Percentiles rank a stretch among this genome's conserved stretches.
phyloP scores from a whole-genome alignment of 2,329 filamentous ascomycete genomes.

The Cercospora sp. region DNA sequence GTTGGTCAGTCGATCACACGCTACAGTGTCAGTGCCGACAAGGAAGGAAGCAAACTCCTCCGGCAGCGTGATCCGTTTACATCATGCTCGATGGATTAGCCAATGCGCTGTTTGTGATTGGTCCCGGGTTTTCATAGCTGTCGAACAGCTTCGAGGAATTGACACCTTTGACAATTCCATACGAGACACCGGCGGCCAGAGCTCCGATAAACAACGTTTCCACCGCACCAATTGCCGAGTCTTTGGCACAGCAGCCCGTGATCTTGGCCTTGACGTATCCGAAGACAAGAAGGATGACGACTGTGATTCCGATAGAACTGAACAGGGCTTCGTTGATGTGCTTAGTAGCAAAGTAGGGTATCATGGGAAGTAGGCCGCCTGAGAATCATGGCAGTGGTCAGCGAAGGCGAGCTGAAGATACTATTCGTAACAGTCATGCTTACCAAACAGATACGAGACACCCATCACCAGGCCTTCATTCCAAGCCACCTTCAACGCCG shows the following conservation, averaged over 20 bases:
- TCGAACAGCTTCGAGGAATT: slow-evolving; percentile 24
- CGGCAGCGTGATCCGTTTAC: neutral
- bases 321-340: slow-evolving; percentile 47
- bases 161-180: slow-evolving; percentile 43
- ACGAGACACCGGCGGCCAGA: slow-evolving; percentile 41
- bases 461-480: slow-evolving; percentile 49
- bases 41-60: neutral
- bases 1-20: neutral
- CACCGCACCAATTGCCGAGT: slow-evolving; percentile 36
- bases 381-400: slow-evolving; percentile 1
- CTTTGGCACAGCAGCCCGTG: slow-evolving; percentile 32
- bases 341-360: slow-evolving; percentile 53
- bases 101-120: slow-evolving; percentile 1
- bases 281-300: slow-evolving; percentile 52
- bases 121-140: neutral
- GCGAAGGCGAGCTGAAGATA: neutral
- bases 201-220: slow-evolving; percentile 43
- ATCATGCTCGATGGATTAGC: neutral
- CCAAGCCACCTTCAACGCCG: slow-evolving; percentile 47
- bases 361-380: slow-evolving; percentile 49
- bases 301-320: slow-evolving; percentile 55
- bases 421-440: slow-evolving; percentile 1
- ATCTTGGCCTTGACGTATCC: slow-evolving; percentile 52
- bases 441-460: slow-evolving; percentile 42
- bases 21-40: neutral